phyloP scores from a whole-genome alignment of 495 filamentous ascomycete species.

The Delitschia confertaspora region DNA sequence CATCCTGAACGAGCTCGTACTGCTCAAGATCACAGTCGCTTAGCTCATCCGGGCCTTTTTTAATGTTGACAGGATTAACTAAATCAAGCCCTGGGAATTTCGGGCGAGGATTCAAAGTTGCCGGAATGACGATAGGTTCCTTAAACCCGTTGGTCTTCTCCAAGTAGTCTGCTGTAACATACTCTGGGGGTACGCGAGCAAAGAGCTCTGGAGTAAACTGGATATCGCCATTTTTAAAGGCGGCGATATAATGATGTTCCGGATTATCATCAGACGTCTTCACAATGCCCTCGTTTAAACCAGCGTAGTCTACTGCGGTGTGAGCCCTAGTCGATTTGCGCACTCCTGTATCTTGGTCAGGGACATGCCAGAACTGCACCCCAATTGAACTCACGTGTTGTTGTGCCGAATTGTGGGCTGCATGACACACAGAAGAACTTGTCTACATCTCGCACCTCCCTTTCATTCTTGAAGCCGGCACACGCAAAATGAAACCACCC shows the following conservation, averaged over 20 bases:
- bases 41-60: neutral
- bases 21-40: slow-evolving; percentile 13
- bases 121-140: slow-evolving; percentile 64
- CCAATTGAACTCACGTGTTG: slow-evolving; percentile 53
- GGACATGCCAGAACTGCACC: neutral
- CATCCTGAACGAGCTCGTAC: slow-evolving; percentile 44
- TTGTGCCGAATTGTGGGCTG: slow-evolving; percentile 51
- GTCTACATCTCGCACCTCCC: slow-evolving; percentile 61
- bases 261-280: slow-evolving; percentile 59
- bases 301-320: slow-evolving; percentile 66
- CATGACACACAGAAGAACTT: slow-evolving; percentile 61
- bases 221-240: slow-evolving; percentile 59
- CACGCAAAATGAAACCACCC: slow-evolving; percentile 67
- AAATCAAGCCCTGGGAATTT: neutral
- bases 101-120: slow-evolving; percentile 52
- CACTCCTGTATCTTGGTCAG: slow-evolving; percentile 27
- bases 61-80: neutral
- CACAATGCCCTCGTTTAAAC: slow-evolving; percentile 62
- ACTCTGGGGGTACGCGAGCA: slow-evolving; percentile 57
- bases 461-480: slow-evolving; percentile 60
- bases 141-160: slow-evolving; percentile 59
- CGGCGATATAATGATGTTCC: slow-evolving; percentile 66
- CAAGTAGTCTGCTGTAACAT: slow-evolving; percentile 58
- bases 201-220: slow-evolving; percentile 56
- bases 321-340: slow-evolving; percentile 52